Evolutionary conservation across 2,329 filamentous ascomycete genomes (phyloP).

Genomic region (Ophiostoma himal-ulmi): DNA sequence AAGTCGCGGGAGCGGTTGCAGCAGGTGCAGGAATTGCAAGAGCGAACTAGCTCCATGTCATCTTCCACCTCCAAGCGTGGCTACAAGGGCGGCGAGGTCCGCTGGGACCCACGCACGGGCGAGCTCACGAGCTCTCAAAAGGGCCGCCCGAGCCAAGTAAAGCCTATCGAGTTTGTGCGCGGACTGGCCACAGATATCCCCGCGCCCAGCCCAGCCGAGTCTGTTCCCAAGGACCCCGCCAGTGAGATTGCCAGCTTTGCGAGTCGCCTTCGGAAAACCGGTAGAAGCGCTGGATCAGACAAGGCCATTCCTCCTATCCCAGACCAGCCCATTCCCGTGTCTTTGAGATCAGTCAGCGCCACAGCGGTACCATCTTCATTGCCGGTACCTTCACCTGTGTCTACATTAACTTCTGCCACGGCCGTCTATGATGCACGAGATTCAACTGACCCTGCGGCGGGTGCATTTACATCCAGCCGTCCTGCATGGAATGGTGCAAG

Average conservation of each 20-base stretch:
- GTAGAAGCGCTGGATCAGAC: not conserved
- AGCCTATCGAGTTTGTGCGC: constrained; percentile 46
- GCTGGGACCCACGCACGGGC: constrained; percentile 62
- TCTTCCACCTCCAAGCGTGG: constrained; percentile 23
- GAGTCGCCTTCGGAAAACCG: constrained; percentile 38
- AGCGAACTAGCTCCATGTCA: constrained; percentile 24
- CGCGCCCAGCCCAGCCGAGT: constrained; percentile 13
- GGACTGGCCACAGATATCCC: constrained; percentile 31
- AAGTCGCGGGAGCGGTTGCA: constrained; percentile 36
- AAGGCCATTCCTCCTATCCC: not conserved
- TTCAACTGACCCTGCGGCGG: constrained; percentile 33
- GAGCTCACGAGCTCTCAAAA: constrained; percentile 55
- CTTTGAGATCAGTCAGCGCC: not conserved
- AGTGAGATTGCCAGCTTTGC: constrained; percentile 36
- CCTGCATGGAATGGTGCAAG: constrained; percentile 69
- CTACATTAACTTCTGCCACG: not conserved
- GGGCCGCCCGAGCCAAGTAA: constrained; percentile 52
- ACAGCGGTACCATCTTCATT: not conserved
- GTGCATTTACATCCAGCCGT: constrained; percentile 37
- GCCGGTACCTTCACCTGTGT: not conserved
- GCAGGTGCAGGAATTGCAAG: constrained; percentile 26
- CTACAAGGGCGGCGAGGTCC: constrained; percentile 39
- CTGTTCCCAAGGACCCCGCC: not conserved
- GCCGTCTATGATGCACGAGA: not conserved
- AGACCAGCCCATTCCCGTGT: not conserved